Base-by-base conservation (phyloP, 352 stramenopile genomes). In the Phytophthora sojae region DNA sequence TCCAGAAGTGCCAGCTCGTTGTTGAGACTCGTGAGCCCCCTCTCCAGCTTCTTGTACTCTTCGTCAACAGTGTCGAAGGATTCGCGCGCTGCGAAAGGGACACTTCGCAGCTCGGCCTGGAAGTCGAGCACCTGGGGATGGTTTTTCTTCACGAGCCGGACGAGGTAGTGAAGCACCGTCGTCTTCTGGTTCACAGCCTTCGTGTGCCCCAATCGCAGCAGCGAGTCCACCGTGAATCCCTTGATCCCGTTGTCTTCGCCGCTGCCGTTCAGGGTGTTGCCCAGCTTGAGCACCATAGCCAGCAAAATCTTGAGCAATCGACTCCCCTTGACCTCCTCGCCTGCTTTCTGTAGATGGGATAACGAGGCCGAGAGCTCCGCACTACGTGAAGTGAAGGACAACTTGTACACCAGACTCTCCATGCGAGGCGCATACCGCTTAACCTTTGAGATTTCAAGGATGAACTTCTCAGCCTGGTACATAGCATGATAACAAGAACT, bases 141-240 rank as follows among this genome's bases (percentile, higher is more conserved):
- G 69, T 99, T 99, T 39, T 95, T 95, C 73, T 98, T 97, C 6
- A 99, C 88, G 4, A 99, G 67, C 52, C 96, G 97, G 6, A 99
- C 94, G 11, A 99, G 79, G 75, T 99, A 99, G 64, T 99, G 96
- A n/a, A 99, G 80, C 30, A 99, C 96, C 14, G 95, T 99, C 14
- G 97, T 99, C 75, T 99, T 99, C 72, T 99, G 96, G 72, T 99
- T 94, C 21, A 95, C 81, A 4, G 97, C 99, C 75, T 99, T 99
- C 49, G 98, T 98, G 71, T 99, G 85, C 0, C 85, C 87, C 21
- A 90, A 95, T 30, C 87, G 96, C 2, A 99, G 76, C 12, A 99
- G 70, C 14, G 97, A 98, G 79, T 99, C 96, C 4, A 99, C 88
- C 0, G 94, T 98, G 72, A 99, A 99, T 4, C 96, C 97, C 49